These are phyloP conservation scores for Entomortierella beljakovae DNA, from an alignment of 192 early-diverging fungal genomes.

Conservation along the genomic window DNA sequence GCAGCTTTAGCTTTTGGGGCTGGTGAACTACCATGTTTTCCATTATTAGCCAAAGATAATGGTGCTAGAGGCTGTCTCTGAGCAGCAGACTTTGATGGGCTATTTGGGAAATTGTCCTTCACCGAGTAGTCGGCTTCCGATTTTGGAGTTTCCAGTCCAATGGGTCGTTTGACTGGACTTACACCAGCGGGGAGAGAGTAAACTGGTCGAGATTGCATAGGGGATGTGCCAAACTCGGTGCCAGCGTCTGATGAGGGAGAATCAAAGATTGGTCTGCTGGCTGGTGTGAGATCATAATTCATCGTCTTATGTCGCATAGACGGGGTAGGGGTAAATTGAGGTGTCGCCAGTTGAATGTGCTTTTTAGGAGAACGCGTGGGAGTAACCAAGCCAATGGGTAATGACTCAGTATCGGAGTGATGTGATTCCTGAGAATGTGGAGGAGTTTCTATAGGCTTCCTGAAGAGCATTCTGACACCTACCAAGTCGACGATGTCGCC, in stretches of 20 bases:
- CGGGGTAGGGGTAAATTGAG: constrained; percentile 33
- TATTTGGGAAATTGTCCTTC: neutral
- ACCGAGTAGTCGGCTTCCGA: constrained; percentile 19
- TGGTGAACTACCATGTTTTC: neutral
- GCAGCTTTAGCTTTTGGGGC: neutral
- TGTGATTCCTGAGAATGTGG: constrained; percentile 12
- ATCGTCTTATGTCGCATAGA: constrained; percentile 43
- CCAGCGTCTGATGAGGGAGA: constrained; percentile 28
- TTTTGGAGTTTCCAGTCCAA: constrained; percentile 17
- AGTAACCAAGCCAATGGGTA: constrained; percentile 12
- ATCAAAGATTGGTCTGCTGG: constrained; percentile 7
- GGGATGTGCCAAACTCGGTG: constrained; percentile 31
- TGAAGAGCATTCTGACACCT: constrained; percentile 59
- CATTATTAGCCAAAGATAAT: constrained; percentile 14
- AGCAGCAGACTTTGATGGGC: constrained; percentile 9
- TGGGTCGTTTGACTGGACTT: neutral
- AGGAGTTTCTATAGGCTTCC: constrained; percentile 25
- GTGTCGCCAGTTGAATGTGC: constrained; percentile 24
- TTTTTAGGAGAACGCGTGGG: constrained; percentile 9
- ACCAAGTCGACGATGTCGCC: constrained; percentile 61
- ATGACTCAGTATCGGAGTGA: constrained; percentile 1
- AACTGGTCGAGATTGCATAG: constrained; percentile 13
- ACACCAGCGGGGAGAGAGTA: constrained; percentile 13
- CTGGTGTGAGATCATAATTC: constrained; percentile 33
- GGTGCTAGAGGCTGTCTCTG: constrained; percentile 23